Percentiles rank a stretch among this genome's conserved stretches.
phyloP scores from a whole-genome alignment of 1,139 yeast genomes.

The Yamadazyma jaroonii region DNA sequence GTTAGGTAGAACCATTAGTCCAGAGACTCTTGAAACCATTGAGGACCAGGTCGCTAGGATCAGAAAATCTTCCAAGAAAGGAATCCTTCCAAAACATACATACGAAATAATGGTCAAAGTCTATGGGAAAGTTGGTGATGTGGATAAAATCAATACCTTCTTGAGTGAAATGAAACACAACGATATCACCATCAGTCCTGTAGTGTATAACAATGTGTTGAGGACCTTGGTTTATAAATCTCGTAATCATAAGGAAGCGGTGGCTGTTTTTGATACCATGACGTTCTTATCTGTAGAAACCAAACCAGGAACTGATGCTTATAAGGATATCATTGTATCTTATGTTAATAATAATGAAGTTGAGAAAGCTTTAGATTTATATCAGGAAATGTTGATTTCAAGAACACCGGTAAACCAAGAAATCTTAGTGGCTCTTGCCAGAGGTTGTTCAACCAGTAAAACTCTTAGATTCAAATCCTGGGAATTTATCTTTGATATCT shows the following conservation, averaged over 20 bases:
- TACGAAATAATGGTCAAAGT: slow-evolving; percentile 40
- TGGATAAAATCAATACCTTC: slow-evolving; percentile 31
- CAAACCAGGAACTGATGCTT: slow-evolving; percentile 65
- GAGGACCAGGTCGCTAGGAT: slow-evolving; percentile 23
- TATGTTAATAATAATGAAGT: slow-evolving; percentile 60
- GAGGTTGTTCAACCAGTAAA: slow-evolving; percentile 63
- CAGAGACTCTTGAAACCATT: slow-evolving; percentile 20
- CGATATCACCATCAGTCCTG: slow-evolving; percentile 54
- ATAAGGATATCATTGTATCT: slow-evolving; percentile 67
- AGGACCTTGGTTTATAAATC: slow-evolving; percentile 61
- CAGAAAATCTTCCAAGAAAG: slow-evolving; percentile 15
- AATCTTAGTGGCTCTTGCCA: slow-evolving; percentile 64
- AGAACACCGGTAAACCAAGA: slow-evolving; percentile 33
- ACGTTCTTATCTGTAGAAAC: slow-evolving; percentile 67
- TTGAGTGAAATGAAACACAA: slow-evolving; percentile 48
- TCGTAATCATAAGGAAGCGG: slow-evolving; percentile 58
- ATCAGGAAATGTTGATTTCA: slow-evolving; percentile 58
- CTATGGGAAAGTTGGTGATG: slow-evolving; percentile 32
- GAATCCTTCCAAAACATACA: slow-evolving; percentile 21
- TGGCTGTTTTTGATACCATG: slow-evolving; percentile 78
- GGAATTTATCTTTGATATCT: slow-evolving; percentile 71
- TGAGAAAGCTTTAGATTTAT: slow-evolving; percentile 74
- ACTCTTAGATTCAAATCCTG: slow-evolving; percentile 61
- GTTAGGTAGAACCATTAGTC: slow-evolving; percentile 21
- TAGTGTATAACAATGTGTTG: slow-evolving; percentile 60